A percentile compares a stretch with the other conserved stretches of the same genome.
Evolutionary conservation across 1,139 yeast species (phyloP).

Genomic region (Magnusiomyces ingens): DNA sequence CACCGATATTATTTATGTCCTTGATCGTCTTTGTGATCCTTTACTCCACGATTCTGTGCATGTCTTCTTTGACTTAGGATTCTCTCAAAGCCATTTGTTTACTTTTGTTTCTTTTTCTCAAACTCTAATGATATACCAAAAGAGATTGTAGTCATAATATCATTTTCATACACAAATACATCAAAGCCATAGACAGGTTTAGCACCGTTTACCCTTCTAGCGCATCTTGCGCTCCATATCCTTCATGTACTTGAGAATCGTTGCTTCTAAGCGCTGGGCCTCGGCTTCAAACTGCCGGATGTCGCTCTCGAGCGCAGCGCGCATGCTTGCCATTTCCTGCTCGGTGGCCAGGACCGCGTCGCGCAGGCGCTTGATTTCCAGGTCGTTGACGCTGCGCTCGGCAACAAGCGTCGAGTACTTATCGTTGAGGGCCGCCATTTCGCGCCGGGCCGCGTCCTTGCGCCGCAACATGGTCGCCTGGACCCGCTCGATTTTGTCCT

Average conservation of each 20-base stretch:
- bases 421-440: slow-evolving; percentile 41
- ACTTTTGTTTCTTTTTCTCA: no score
- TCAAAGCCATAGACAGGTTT: no score
- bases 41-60: no score
- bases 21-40: no score
- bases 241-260: slow-evolving; percentile 42
- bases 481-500: slow-evolving; percentile 49
- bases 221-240: slow-evolving; percentile 37
- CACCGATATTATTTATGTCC: no score
- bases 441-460: slow-evolving; percentile 40
- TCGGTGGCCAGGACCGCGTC: slow-evolving; percentile 45
- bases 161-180: no score
- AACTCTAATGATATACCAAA: no score
- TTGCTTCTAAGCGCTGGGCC: slow-evolving; percentile 48
- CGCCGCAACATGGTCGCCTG: slow-evolving; percentile 45
- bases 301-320: slow-evolving; percentile 47
- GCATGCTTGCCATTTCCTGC: slow-evolving; percentile 39
- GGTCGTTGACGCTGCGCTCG: slow-evolving; percentile 47
- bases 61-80: no score
- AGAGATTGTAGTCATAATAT: no score
- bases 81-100: no score
- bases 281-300: slow-evolving; percentile 48
- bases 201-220: no score
- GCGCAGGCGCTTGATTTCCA: slow-evolving; percentile 44
- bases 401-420: slow-evolving; percentile 45